Evolutionary conservation across 2,329 filamentous ascomycete species (phyloP), one percentile per base, ranked within the genome.

Genomic region (Fusarium tjaetaba): DNA sequence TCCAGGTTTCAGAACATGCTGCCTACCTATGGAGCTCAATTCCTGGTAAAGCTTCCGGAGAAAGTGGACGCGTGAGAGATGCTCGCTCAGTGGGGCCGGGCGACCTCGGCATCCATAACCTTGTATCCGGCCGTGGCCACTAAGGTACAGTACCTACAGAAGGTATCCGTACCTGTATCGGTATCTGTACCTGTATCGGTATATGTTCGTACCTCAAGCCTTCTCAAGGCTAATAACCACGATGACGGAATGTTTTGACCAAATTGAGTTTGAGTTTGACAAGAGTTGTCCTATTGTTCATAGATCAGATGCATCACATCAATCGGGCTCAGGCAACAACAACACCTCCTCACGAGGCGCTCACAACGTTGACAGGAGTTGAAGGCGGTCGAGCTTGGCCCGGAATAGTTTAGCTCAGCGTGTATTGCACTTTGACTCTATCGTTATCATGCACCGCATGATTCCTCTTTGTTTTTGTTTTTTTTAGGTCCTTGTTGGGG

Each of bases 241-340:
- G n/a, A 71, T 68, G 63, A 41, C 43, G 39, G 39, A 51, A 49
- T 68, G 24, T 36, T 43, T 56, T 43, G 39, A 26, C 56, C 57
- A 70, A 63, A 68, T 62, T 71, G 56, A 68, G 61, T 71, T 67
- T 71, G 14, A 42, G n/a, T 38, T 38, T 38, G 26, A 39, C 7
- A 46, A 34, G 42, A 70, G 22, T 24, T 64, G 26, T 28, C 39
- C 30, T 26, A 30, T 61, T 61, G 15, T 45, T 39, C 60, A 58
- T 14, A 58, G 30, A 34, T 45, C 51, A 24, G 61, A 42, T 34
- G 42, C 56, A 56, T 70, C 67, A 65, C 52, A 70, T 65, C 67
- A 70, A 70, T 53, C 36, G n/a, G 45, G 36, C 32, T 71, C 65
- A 73, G 70, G 65, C 70, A 60, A 73, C 70, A 46, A 63, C 51